Evolutionary conservation across 2,329 filamentous ascomycete genomes (phyloP).

Genomic region (Sclerotinia minor): DNA sequence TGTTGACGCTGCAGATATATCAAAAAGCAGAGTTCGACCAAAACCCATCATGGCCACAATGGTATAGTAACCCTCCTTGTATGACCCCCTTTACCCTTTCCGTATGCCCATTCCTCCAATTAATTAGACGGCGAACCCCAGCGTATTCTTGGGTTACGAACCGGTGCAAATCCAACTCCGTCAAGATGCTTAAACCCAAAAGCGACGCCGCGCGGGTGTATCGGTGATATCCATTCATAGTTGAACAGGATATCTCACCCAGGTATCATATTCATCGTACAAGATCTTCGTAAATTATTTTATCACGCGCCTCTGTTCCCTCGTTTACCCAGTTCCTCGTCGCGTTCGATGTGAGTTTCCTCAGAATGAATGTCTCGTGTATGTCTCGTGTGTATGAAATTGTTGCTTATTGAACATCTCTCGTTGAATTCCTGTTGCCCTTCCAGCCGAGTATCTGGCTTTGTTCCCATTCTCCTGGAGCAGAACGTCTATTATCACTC

Average conservation of each 20-base stretch:
- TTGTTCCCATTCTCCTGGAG: constrained; percentile 33
- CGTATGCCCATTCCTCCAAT: neutral
- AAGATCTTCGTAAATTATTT: neutral
- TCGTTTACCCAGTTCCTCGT: neutral
- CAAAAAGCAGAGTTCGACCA: neutral
- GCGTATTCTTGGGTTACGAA: neutral
- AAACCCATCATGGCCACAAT: neutral
- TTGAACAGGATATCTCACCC: constrained; percentile 5
- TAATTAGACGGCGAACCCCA: neutral
- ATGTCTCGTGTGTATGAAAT: neutral
- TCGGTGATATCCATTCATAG: neutral
- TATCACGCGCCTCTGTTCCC: too few species aligned
- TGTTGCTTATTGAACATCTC: neutral
- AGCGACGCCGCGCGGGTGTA: neutral
- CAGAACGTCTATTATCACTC: constrained; percentile 26
- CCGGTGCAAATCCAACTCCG: neutral
- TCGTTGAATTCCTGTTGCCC: neutral
- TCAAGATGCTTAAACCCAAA: neutral
- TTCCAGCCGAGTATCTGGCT: constrained; percentile 8
- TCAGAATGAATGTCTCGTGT: too few species aligned
- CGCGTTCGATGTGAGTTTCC: neutral
- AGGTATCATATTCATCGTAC: constrained; percentile 15
- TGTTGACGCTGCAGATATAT: neutral
- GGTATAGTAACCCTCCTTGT: too few species aligned
- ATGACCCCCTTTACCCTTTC: neutral